Conservation (phyloP, 208 protist genomes). For the Acanthamoeba sp. region DNA sequence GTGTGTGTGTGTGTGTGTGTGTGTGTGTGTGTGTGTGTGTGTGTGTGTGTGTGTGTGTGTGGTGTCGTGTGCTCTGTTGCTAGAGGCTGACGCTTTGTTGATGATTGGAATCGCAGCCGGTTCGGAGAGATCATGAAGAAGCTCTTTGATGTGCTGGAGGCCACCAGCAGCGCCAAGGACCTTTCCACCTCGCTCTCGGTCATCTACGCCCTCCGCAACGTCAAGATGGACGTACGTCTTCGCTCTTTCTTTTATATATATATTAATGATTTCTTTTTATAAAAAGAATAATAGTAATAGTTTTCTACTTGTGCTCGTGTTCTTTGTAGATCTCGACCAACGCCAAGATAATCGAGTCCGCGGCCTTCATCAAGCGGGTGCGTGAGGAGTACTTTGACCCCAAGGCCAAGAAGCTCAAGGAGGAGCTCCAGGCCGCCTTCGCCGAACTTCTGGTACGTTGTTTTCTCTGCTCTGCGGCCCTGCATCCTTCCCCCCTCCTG, state of each 20-base stretch:
- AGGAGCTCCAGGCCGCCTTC: conserved; percentile 61
- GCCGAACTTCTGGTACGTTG: conserved; percentile 54
- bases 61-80: neutral
- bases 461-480: too few relatives aligned
- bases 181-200: conserved; percentile 34
- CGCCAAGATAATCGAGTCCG: conserved; percentile 27
- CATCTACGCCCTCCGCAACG: conserved; percentile 57
- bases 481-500: neutral
- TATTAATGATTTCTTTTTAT: neutral
- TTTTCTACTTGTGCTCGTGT: neutral
- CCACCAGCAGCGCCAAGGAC: conserved; percentile 47
- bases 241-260: neutral
- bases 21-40: neutral
- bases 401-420: conserved; percentile 70
- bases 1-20: neutral
- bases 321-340: conserved; percentile 42
- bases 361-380: conserved; percentile 41
- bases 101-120: too few relatives aligned
- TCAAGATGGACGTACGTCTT: conserved; percentile 51
- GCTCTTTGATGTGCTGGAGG: conserved; percentile 59
- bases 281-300: too few relatives aligned
- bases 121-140: conserved; percentile 64
- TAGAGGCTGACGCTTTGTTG: too few relatives aligned
- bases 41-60: neutral
- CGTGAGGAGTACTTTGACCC: conserved; percentile 71